Evolutionary conservation across 2,329 filamentous ascomycete genomes (phyloP).

Genomic region (Xylariaceae sp.): DNA sequence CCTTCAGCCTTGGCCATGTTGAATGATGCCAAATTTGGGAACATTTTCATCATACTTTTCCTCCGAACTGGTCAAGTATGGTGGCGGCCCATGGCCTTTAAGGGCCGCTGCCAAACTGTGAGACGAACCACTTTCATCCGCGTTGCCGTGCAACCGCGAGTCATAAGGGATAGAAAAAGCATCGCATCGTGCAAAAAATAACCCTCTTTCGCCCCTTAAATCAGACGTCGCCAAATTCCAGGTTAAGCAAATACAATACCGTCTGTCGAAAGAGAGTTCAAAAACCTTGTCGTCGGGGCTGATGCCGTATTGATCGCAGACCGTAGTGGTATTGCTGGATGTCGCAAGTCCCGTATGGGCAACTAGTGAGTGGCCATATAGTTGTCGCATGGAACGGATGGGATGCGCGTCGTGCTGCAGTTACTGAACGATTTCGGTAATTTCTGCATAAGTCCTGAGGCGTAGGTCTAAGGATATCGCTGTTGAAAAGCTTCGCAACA

Average conservation of each 20-base stretch:
- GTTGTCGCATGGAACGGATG: too few relatives aligned
- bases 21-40: constrained; percentile 4
- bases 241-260: constrained; percentile 10
- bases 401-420: too few relatives aligned
- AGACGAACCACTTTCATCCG: constrained; percentile 1
- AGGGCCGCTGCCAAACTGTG: neutral
- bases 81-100: neutral
- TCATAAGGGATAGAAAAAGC: constrained; percentile 5
- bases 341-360: too few relatives aligned
- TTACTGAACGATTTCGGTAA: too few relatives aligned
- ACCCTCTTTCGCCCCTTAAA: constrained; percentile 6
- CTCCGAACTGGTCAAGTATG: constrained; percentile 1
- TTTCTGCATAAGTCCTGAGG: too few relatives aligned
- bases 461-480: neutral
- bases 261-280: neutral
- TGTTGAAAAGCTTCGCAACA: neutral
- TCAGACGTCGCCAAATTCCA: neutral
- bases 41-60: constrained; percentile 5
- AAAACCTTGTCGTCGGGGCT: too few relatives aligned
- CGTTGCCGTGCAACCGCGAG: neutral
- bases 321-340: too few relatives aligned
- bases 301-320: too few relatives aligned
- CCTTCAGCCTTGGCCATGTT: constrained; percentile 5
- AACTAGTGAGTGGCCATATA: too few relatives aligned
- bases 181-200: neutral